Evolutionary conservation across 495 filamentous ascomycete species (phyloP), one percentile per base, ranked within the genome.

Genomic region (Talaromyces ruber): DNA sequence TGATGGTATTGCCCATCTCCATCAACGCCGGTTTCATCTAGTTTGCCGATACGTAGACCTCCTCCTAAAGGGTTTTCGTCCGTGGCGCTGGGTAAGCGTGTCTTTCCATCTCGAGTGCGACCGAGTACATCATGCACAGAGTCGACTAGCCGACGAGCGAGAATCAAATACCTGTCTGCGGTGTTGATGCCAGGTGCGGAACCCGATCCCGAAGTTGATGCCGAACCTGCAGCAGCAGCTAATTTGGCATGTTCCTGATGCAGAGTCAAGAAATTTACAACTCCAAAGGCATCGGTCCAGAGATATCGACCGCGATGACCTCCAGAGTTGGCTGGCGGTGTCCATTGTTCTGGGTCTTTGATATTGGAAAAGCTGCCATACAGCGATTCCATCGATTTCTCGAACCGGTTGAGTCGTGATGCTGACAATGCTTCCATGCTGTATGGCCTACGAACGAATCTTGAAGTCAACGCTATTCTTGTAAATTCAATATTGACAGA

Each of bases 241-340:
- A 1, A 70, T 79, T 60, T 54, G n/a, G 65, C 12, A 26, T 71
- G 66, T 47, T 82, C 78, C 9, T 68, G 70, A 63, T 82, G 78
- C 12, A 89, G 74, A 25, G 86, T 88, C 34, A 88, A 67, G 63
- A 89, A 81, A 65, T 88, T 87, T 62, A 88, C 55, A 3, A 89
- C 82, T n/a, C 85, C 86, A 64, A 88, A 88, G 1, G 85, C 85
- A 63, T 88, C 86, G 0, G 83, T 87, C 86, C 85, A 88, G 30
- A 88, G 76, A 66, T 88, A 88, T 21, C 86, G 78, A 34, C 86
- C 86, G n/a, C 70, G 76, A 63, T 87, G 84, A 9, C 84, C 86
- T n/a, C 82, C 85, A 0, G 83, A 81, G 32, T 72, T 74, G 0
- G 74, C 77, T 1, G 80, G 79, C 8, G 79, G 78, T 6, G 62